A percentile compares a stretch with the other conserved stretches of the same genome.
Conservation (phyloP, 805 yeast genomes). For the Cyberlindnera lachancei region DNA sequence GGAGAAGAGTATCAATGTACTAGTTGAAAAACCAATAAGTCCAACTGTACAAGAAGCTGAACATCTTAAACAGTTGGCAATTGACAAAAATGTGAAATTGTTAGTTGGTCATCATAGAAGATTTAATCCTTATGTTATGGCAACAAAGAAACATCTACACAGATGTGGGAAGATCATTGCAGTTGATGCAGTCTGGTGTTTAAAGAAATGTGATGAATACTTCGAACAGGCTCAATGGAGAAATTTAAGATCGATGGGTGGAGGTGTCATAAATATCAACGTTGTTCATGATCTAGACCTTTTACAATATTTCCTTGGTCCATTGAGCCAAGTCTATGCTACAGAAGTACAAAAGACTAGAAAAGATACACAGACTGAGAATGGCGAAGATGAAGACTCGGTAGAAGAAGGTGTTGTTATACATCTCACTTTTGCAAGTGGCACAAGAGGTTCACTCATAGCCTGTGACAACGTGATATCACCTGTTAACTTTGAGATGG, state of each 20-base stretch:
- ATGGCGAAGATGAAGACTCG: too few species aligned
- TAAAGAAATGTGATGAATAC: conserved; percentile 14
- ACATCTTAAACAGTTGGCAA: conserved; percentile 7
- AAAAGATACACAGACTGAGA: conserved; percentile 3
- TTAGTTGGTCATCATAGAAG: conserved; percentile 18
- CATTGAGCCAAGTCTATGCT: conserved; percentile 12
- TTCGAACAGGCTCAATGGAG: conserved; percentile 14
- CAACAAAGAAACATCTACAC: conserved; percentile 12
- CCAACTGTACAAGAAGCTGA: conserved; percentile 12
- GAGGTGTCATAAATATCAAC: conserved; percentile 15
- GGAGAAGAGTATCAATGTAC: conserved; percentile 7
- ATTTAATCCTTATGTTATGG: conserved; percentile 16
- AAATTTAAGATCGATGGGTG: conserved; percentile 10
- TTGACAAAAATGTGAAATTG: conserved; percentile 6
- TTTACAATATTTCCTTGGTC: conserved; percentile 15
- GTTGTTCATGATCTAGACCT: conserved; percentile 16
- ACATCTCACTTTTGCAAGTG: conserved; percentile 9
- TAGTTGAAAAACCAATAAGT: conserved; percentile 16
- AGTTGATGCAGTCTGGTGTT: conserved; percentile 16
- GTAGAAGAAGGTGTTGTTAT: conserved; percentile 18
- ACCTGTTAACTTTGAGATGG: conserved; percentile 17
- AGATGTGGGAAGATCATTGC: conserved; percentile 13
- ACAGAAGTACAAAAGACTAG: conserved; percentile 10
- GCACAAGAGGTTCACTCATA: conserved; percentile 13
- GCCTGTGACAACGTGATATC: conserved; percentile 17